Base-by-base conservation (phyloP, 208 protist genomes). In the Zelonia costaricensis region DNA sequence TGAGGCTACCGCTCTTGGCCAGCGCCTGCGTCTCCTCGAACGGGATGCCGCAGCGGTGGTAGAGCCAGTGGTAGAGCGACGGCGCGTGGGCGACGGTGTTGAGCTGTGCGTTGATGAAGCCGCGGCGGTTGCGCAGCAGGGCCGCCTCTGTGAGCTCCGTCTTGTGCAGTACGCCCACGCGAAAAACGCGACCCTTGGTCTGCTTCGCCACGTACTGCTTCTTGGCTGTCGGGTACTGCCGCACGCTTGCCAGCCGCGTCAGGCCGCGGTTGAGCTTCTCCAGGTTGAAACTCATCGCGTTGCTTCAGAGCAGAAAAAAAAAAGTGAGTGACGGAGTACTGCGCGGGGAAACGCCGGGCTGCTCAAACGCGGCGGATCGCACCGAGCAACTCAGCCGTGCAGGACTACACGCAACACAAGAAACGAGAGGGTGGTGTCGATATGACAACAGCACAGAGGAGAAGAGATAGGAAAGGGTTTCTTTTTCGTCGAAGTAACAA, bases 51-150 rank as follows among this genome's bases (percentile, higher is more conserved):
- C 89, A 95, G 51, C 86, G 82, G 51, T 95, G 89, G 46, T 87
- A 93, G 13, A 95, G 82, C 86, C 89, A 95, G 74, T 93, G 84
- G 45, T 95, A 95, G 1, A 95, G 45, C 12, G 86, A 93, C 2
- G 89, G 89, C 10, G 86, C 79, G 51, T 92, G 84, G 20, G 89
- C 89, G 18, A 90, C 89, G 7, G 86, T 93, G 62, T 88, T 95
- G 28, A 92, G 51, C 57, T 92, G 83, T 30, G 78, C 75, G 56
- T 91, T 92, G 22, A 86, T 73, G 68, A 85, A 95, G 10, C 89
- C 89, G 44, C 86, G 78, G 4, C 84, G 68, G 40, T 95, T 95
- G 18, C 78, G 78, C 58, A 65, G 56, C 43, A 95, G 54, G n/a
- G 74, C 65, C 28, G 71, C 44, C 27, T 88, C 75, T 2, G 58